phyloP scores from a whole-genome alignment of 2,329 filamentous ascomycete genomes.

The Botrytis hyacinthi region DNA sequence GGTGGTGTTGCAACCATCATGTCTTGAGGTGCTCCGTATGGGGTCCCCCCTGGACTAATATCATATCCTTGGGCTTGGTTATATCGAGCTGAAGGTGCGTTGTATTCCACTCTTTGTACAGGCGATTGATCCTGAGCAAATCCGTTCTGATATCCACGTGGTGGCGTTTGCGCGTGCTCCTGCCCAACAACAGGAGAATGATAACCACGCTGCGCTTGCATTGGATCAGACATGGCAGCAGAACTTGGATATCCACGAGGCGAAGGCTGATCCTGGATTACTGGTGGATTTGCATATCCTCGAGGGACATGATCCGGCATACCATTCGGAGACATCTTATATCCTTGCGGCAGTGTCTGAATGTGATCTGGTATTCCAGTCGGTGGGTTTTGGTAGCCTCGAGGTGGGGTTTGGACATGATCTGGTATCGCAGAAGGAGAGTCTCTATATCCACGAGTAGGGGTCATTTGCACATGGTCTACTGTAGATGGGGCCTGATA shows the following conservation, averaged over 20 bases:
- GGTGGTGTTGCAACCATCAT: constrained; percentile 21
- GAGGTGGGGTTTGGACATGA: constrained; percentile 47
- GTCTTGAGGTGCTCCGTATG: constrained; percentile 27
- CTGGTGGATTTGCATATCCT: constrained; percentile 43
- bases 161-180: constrained; percentile 45
- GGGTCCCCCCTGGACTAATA: constrained; percentile 26
- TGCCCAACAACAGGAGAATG: constrained; percentile 29
- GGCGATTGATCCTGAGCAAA: constrained; percentile 54
- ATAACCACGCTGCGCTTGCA: constrained; percentile 45
- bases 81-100: constrained; percentile 29
- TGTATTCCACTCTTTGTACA: constrained; percentile 49
- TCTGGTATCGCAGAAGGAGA: constrained; percentile 45
- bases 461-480: constrained; percentile 43
- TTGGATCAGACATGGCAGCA: constrained; percentile 44
- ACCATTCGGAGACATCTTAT: constrained; percentile 39
- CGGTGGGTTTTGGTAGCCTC: constrained; percentile 44
- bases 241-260: constrained; percentile 41
- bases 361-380: constrained; percentile 46
- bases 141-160: constrained; percentile 47
- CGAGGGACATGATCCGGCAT: constrained; percentile 47
- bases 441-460: constrained; percentile 43
- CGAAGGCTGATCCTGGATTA: constrained; percentile 47
- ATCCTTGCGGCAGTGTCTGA: constrained; percentile 47
- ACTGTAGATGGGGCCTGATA: constrained; percentile 40
- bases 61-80: constrained; percentile 30